Evolutionary conservation across 257 asterid species (phyloP).

Genomic region (Petunia secreta): DNA sequence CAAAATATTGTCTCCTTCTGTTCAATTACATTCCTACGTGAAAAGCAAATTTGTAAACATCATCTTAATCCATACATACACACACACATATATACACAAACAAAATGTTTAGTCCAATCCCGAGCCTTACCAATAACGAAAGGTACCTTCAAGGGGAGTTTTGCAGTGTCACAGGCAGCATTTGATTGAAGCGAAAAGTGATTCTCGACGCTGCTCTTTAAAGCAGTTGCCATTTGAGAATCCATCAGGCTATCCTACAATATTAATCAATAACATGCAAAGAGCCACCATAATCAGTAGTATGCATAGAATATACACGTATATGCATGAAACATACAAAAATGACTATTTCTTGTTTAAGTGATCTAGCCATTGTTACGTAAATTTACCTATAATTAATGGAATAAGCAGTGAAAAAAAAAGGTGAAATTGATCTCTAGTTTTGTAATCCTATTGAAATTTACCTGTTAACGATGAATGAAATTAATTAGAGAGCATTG

Average conservation of each 20-base stretch:
- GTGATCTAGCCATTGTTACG: not conserved
- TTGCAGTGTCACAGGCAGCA: conserved; percentile 33
- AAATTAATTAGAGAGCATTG: not conserved
- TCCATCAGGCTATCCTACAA: conserved; percentile 29
- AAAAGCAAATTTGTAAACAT: not conserved
- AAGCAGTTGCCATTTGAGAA: conserved; percentile 37
- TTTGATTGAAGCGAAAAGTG: conserved; percentile 38
- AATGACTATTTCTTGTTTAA: too few species aligned
- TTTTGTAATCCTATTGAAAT: not conserved
- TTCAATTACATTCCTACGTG: not conserved
- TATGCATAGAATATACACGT: too few species aligned
- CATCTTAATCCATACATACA: too few species aligned
- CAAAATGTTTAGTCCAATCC: too few species aligned
- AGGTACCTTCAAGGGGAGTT: conserved; percentile 57
- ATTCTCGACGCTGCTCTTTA: conserved; percentile 26
- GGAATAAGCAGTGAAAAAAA: not conserved
- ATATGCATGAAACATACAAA: too few species aligned
- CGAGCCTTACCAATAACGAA: conserved; percentile 64
- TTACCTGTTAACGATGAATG: not conserved
- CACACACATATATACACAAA: too few species aligned
- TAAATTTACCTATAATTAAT: not conserved
- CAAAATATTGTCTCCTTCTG: not conserved
- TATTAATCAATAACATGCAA: not conserved
- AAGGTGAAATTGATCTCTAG: not conserved
- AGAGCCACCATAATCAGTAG: not conserved